Evolutionary conservation across 2,329 filamentous ascomycete species (phyloP).

Genomic region (Ophiostoma montium): DNA sequence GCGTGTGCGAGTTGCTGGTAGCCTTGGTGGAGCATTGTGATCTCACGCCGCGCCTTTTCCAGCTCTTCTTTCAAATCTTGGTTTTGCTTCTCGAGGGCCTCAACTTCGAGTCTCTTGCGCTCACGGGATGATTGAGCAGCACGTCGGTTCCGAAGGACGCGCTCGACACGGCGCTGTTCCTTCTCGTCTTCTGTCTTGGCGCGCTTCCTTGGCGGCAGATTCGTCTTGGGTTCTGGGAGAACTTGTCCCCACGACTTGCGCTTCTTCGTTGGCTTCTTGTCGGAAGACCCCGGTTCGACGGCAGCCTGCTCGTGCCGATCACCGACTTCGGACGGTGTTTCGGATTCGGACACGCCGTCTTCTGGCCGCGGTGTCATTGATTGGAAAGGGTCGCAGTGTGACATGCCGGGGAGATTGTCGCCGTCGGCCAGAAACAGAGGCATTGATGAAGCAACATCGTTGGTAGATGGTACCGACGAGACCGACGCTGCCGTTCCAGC

Average conservation of each 20-base stretch:
- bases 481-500: conserved; percentile 26
- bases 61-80: conserved; percentile 53
- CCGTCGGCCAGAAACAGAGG: not conserved
- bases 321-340: not conserved
- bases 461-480: conserved; percentile 8
- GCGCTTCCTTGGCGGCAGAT: conserved; percentile 85
- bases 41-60: conserved; percentile 21
- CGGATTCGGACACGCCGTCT: not conserved
- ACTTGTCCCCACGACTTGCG: conserved; percentile 98
- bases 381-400: not conserved
- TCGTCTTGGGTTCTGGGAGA: conserved; percentile 91
- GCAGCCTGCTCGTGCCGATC: conserved; percentile 8
- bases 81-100: conserved; percentile 67
- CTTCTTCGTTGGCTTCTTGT: conserved; percentile 77
- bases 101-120: conserved; percentile 77
- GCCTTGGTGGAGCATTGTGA: conserved; percentile 32
- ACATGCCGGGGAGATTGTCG: not conserved
- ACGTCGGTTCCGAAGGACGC: conserved; percentile 88
- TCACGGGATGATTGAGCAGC: conserved; percentile 94
- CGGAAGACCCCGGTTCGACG: conserved; percentile 14
- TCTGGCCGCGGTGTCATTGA: conserved; percentile 1
- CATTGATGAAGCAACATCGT: not conserved
- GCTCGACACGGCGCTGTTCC: conserved; percentile 92
- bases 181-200: conserved; percentile 99
- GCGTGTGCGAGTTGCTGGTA: conserved; percentile 36